These are phyloP conservation scores for Suhomyces prunicola DNA, from an alignment of 805 yeast genomes.

Conservation along the genomic window DNA sequence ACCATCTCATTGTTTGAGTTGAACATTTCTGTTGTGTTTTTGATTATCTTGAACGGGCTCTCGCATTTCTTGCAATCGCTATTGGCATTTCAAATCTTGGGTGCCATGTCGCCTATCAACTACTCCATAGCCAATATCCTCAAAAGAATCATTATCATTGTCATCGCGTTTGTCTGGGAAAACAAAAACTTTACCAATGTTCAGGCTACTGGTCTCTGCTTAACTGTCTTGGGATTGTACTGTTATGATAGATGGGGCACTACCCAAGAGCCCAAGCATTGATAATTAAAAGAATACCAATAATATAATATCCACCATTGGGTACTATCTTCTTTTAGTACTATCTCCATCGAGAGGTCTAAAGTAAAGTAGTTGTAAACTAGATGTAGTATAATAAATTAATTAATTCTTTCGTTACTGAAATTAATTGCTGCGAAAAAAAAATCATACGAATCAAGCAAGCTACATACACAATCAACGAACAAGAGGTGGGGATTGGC, in stretches of 20 bases:
- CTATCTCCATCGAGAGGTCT: no score
- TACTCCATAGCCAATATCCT: conserved; percentile 77
- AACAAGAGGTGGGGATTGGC: no score
- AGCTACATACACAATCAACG: neutral
- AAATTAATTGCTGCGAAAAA: neutral
- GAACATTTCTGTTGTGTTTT: conserved; percentile 23
- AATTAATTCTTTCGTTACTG: no score
- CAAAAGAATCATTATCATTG: conserved; percentile 68
- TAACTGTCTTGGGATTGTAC: conserved; percentile 40
- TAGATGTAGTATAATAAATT: neutral
- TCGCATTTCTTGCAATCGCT: conserved; percentile 72
- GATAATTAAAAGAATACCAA: neutral
- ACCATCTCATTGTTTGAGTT: conserved; percentile 30
- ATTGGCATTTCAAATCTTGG: conserved; percentile 73
- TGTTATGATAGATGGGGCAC: conserved; percentile 43
- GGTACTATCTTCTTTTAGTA: no score
- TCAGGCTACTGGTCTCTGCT: conserved; percentile 34
- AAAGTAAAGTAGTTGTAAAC: neutral
- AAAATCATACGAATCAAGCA: neutral
- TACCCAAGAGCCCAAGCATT: neutral
- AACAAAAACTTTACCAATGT: conserved; percentile 32
- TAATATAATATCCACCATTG: no score
- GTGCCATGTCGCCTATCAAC: conserved; percentile 68
- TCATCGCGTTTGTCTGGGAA: conserved; percentile 65
- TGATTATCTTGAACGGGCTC: conserved; percentile 60